Evolutionary conservation across 2,329 filamentous ascomycete species (phyloP), one percentile per base, ranked within the genome.

Genomic region (Aureobasidium sp.): DNA sequence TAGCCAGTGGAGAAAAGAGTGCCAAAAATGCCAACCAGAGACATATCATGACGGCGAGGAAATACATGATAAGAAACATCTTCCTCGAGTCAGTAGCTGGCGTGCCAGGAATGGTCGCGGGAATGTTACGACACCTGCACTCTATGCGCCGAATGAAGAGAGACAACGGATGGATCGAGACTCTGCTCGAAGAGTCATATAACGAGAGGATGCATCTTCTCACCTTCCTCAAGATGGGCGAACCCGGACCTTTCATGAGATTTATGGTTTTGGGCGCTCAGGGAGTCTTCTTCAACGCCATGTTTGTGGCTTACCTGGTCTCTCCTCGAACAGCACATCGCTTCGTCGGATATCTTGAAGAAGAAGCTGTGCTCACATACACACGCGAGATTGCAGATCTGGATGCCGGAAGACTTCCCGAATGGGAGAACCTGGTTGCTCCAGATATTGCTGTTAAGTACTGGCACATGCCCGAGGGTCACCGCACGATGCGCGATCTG

Each of bases 291-390:
- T 97, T 96, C 83, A 99, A 99, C 76, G 83, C 85, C 66, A 84
- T 97, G 73, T 97, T 99, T 81, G 63, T 96, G 64, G 82, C 88
- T 50, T 97, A 97, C 76, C 85, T 99, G 37, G 70, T 96, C 63
- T 91, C 88, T 1, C 93, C 94, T 7, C 85, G 87, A 64, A 93
- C 90, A 65, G 93, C 90, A 70, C 94, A 99, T 75, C 88, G 94
- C 49, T 97, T 99, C 74, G 92, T 97, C 59, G 94, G 92, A 1
- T 97, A 97, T 69, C 85, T 99, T 13, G 94, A 99, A 75, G 94
- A 99, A 74, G 94, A 99, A 75, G 94, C 94, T 9, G 93, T 97
- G 1, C 83, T 96, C 71, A 99, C 94, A 0, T 99, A 99, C 78
- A 94, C 91, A 0, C 86, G 91, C 54, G 90, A 91, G 64, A 89